Conservation (phyloP, 2,329 filamentous ascomycete genomes). For the Monosporascus sp. region DNA sequence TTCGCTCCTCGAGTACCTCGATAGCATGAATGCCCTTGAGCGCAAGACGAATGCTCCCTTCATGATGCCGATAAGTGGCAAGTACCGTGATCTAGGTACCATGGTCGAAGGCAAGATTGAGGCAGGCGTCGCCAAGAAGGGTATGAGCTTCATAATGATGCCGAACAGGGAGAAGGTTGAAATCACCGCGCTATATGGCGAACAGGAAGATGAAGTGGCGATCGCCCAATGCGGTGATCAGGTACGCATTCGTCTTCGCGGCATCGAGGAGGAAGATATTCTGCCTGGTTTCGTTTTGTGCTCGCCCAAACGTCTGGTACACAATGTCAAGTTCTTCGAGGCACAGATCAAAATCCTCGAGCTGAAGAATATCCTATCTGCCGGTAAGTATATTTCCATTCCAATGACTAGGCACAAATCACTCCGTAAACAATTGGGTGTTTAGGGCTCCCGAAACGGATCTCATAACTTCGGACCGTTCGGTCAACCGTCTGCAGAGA, state of each 20-base stretch:
- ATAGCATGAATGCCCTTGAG: slow-evolving; percentile 85
- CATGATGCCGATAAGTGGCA: slow-evolving; percentile 97
- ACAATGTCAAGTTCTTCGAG: slow-evolving; percentile 85
- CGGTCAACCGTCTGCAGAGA: neutral
- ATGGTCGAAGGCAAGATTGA: slow-evolving; percentile 98
- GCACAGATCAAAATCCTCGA: slow-evolving; percentile 95
- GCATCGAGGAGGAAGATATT: slow-evolving; percentile 96
- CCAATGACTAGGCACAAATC: too few relatives aligned
- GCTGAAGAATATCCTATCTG: slow-evolving; percentile 86
- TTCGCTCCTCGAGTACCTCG: slow-evolving; percentile 91
- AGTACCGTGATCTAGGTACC: slow-evolving; percentile 96
- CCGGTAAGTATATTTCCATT: slow-evolving; percentile 35
- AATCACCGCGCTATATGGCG: slow-evolving; percentile 82
- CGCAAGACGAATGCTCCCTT: slow-evolving; percentile 96
- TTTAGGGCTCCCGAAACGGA: too few relatives aligned
- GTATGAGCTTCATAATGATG: slow-evolving; percentile 85
- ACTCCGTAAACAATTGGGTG: too few relatives aligned
- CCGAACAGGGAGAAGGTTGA: slow-evolving; percentile 80
- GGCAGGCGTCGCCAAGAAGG: slow-evolving; percentile 89
- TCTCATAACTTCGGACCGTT: too few relatives aligned
- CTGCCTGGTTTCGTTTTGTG: slow-evolving; percentile 93
- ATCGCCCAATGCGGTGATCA: slow-evolving; percentile 89
- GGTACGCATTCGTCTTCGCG: slow-evolving; percentile 83
- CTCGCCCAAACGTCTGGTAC: slow-evolving; percentile 87
- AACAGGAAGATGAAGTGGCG: slow-evolving; percentile 87